Base-by-base conservation (phyloP, 208 protist genomes). In the Acanthamoeba sp. region DNA sequence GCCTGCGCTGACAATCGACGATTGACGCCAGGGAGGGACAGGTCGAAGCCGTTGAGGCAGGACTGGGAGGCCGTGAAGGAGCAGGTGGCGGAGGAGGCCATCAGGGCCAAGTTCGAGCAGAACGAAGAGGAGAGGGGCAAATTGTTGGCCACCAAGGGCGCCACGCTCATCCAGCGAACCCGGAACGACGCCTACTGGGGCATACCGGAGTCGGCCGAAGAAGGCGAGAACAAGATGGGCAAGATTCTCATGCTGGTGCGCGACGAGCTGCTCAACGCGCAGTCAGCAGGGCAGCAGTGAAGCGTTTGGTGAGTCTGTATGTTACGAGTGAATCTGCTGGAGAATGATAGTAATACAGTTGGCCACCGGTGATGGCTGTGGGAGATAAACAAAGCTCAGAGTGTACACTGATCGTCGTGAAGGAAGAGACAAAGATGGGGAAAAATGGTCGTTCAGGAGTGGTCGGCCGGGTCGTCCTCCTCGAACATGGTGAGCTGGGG, bases 71-170 rank as follows among this genome's bases (percentile, higher is more conserved):
- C 50, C 7, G 36, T 85, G 42, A 85, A 85, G 45, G 76, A 85
- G 42, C 76, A 27, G 16, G 76, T 85, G 76, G 76, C 76, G 12
- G 76, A 85, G 38, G 45, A 57, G 45, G 76, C 42, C 9, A 85
- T 85, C 76, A 12, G 76, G 2, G 76, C 76, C 76, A 85, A 85
- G 76, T 85, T 85, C 76, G 42, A 85, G 42, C 76, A 85, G 76
- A 48, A 85, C 42, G 14, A 5, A 2, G 76, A 85, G 40, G 42
- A 29, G n/a, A 2, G 76, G 24, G 42, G 4, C n/a, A 48, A 59
- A 18, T 27, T 85, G 76, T 29, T 85, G 76, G 45, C 42, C 76
- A 85, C 76, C 20, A 12, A 36, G n/a, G 34, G n/a, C 42, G 45
- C 42, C 38, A 48, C 76, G n/a, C 76, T 85, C 12, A 57, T 85